phyloP scores from a whole-genome alignment of 2,329 filamentous ascomycete genomes.

The Talaromyces sp. region DNA sequence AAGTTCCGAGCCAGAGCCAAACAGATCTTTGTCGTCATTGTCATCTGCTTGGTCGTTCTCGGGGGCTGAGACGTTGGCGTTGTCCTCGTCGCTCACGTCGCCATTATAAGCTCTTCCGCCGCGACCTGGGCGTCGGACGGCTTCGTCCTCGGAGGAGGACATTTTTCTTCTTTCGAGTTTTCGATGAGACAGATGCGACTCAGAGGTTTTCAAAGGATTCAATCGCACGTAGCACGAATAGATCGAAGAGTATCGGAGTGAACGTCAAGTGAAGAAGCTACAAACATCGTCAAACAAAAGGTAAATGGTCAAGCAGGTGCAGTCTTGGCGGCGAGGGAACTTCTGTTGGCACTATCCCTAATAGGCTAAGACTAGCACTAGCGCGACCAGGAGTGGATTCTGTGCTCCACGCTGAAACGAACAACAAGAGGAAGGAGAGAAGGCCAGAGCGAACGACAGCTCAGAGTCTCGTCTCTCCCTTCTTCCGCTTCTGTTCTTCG shows the following conservation, averaged over 20 bases:
- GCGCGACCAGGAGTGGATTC: conserved; percentile 10
- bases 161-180: conserved; percentile 21
- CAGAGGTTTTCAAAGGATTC: background rate
- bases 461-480: conserved; percentile 7
- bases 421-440: conserved; percentile 11
- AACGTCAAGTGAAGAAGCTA: background rate
- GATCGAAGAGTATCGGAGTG: background rate
- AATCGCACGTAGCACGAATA: background rate
- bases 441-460: conserved; percentile 16
- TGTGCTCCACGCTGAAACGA: conserved; percentile 19
- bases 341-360: conserved; percentile 11
- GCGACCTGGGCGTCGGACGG: conserved; percentile 35
- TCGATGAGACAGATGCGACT: background rate
- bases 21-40: conserved; percentile 42
- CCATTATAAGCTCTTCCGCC: conserved; percentile 25
- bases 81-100: conserved; percentile 26
- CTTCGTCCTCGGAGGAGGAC: conserved; percentile 40
- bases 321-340: conserved; percentile 2
- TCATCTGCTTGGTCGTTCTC: conserved; percentile 32
- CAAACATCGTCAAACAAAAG: background rate
- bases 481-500: conserved; percentile 7
- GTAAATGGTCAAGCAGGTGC: background rate
- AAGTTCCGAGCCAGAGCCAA: conserved; percentile 46
- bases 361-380: background rate
- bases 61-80: conserved; percentile 21